Conservation (phyloP, 768 basidiomycete genomes). For the Naganishia vaughanmartiniae region DNA sequence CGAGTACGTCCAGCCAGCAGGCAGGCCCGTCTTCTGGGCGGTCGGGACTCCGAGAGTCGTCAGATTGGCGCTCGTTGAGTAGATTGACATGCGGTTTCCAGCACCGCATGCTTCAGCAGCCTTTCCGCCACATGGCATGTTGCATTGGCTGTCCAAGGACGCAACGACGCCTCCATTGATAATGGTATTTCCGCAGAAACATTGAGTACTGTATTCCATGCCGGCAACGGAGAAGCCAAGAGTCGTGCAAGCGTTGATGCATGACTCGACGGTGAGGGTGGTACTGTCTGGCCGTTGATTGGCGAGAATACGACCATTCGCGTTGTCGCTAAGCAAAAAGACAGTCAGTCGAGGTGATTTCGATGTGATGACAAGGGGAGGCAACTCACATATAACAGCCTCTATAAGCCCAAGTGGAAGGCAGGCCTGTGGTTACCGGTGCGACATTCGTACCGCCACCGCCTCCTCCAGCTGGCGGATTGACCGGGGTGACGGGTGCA, state of each 20-base stretch:
- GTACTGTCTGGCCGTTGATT: not conserved
- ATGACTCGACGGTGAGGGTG: conserved; percentile 50
- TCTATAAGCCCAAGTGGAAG: conserved; percentile 64
- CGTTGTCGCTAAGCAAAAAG: conserved; percentile 50
- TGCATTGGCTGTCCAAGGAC: conserved; percentile 33
- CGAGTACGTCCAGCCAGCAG: conserved; percentile 64
- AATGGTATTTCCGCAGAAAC: conserved; percentile 45
- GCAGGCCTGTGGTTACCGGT: conserved; percentile 60
- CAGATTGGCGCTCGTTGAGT: conserved; percentile 55
- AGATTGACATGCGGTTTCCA: conserved; percentile 68
- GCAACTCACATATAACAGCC: conserved; percentile 58
- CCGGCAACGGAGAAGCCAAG: conserved; percentile 33
- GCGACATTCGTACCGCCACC: conserved; percentile 51
- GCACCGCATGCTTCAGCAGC: conserved; percentile 60
- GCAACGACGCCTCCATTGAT: conserved; percentile 36
- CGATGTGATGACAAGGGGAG: not conserved
- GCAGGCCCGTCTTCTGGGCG: conserved; percentile 60
- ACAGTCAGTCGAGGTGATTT: conserved; percentile 17
- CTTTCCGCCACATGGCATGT: conserved; percentile 44
- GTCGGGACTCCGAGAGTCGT: conserved; percentile 59
- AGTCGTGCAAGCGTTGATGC: conserved; percentile 56
- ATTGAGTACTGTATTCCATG: conserved; percentile 41
- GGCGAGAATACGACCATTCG: conserved; percentile 10
- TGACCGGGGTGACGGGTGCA: not conserved
- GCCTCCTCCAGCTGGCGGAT: conserved; percentile 2